Evolutionary conservation across 495 filamentous ascomycete genomes (phyloP).

Genomic region (Hypoxylon subgilvum): DNA sequence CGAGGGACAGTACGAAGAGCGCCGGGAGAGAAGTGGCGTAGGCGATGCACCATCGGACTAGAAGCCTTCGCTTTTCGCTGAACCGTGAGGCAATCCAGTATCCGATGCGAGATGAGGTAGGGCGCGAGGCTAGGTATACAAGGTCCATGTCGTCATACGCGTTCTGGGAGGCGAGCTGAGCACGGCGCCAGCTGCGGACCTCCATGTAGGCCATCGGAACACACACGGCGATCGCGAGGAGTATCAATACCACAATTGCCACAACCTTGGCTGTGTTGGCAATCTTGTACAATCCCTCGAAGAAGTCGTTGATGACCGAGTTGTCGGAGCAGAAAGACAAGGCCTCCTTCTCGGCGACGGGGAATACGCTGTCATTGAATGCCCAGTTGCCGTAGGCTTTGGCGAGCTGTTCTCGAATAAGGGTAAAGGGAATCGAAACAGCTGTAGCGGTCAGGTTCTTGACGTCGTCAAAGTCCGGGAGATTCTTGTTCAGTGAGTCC

Average conservation of each 20-base stretch:
- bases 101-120: constrained; percentile 71
- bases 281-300: constrained; percentile 68
- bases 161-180: constrained; percentile 67
- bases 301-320: constrained; percentile 85
- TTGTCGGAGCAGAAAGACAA: constrained; percentile 89
- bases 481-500: constrained; percentile 69
- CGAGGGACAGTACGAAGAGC: constrained; percentile 85
- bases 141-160: constrained; percentile 83
- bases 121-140: constrained; percentile 83
- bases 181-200: constrained; percentile 76
- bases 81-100: constrained; percentile 75
- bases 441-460: constrained; percentile 75
- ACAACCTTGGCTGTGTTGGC: constrained; percentile 68
- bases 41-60: constrained; percentile 83
- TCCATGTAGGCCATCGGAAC: constrained; percentile 81
- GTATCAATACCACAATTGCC: constrained; percentile 72
- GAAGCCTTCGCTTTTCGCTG: constrained; percentile 67
- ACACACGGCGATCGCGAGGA: constrained; percentile 73
- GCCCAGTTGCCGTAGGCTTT: constrained; percentile 68
- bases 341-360: constrained; percentile 77
- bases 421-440: constrained; percentile 78
- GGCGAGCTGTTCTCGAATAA: constrained; percentile 73
- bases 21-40: constrained; percentile 86
- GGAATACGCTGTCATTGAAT: constrained; percentile 78
- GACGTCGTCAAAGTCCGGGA: constrained; percentile 83